Evolutionary conservation across 345 rosid species (phyloP).

Genomic region (Erodium maritimum): DNA sequence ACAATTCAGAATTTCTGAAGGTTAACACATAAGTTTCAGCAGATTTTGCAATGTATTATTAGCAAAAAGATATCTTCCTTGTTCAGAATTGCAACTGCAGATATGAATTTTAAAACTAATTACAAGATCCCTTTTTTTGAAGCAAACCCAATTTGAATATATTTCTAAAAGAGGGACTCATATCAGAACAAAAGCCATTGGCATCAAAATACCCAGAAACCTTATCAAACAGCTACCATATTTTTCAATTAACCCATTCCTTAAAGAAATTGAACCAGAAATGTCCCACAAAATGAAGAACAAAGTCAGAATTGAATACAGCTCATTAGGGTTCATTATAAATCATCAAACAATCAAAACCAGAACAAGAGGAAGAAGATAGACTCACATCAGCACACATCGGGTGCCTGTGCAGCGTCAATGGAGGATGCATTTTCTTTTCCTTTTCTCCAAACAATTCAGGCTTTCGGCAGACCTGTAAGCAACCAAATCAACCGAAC

Average conservation of each 20-base stretch:
- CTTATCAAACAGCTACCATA: background rate
- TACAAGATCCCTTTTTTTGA: background rate
- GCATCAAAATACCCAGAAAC: background rate
- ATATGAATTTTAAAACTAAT: too few relatives aligned
- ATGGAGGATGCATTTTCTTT: slow-evolving; percentile 78
- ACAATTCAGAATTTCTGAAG: background rate
- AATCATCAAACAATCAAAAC: background rate
- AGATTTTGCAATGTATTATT: too few relatives aligned
- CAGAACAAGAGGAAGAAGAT: background rate
- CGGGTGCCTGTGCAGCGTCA: slow-evolving; percentile 81
- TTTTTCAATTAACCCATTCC: background rate
- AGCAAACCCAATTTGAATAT: background rate
- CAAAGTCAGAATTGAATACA: background rate
- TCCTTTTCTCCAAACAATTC: background rate
- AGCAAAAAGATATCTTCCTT: background rate
- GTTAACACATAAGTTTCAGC: background rate
- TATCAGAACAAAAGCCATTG: background rate
- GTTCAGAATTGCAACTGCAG: background rate
- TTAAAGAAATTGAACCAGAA: too few relatives aligned
- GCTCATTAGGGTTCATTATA: background rate
- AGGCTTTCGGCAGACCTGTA: background rate
- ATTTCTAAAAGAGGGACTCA: background rate
- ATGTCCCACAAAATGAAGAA: too few relatives aligned
- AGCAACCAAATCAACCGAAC: background rate
- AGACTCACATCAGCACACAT: slow-evolving; percentile 80